Conservation (phyloP, 345 rosid genomes). For the Populus nigra region DNA sequence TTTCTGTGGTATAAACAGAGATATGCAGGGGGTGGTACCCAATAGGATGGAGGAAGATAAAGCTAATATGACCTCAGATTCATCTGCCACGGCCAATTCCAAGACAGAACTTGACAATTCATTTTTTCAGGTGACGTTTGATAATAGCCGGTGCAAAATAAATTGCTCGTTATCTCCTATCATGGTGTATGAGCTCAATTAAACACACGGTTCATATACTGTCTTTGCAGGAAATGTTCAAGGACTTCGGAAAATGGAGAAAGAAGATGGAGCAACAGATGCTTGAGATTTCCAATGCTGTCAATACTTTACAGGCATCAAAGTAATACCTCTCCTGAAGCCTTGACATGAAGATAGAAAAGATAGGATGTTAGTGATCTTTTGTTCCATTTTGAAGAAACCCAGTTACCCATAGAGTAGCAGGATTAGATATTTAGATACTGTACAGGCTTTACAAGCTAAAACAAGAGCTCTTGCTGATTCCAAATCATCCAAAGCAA, state of each 20-base stretch:
- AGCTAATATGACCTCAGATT: constrained; percentile 58
- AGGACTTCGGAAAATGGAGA: constrained; percentile 78
- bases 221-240: constrained; percentile 56
- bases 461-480: constrained; percentile 13
- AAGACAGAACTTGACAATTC: constrained; percentile 54
- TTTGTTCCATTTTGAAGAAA: neutral
- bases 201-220: neutral
- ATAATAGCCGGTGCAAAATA: neutral
- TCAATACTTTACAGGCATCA: constrained; percentile 49
- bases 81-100: constrained; percentile 52
- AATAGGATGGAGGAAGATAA: constrained; percentile 52
- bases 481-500: neutral
- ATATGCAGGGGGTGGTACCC: constrained; percentile 46
- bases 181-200: neutral
- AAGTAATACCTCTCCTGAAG: constrained; percentile 24
- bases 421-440: constrained; percentile 31
- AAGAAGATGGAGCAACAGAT: constrained; percentile 75
- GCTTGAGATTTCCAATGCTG: constrained; percentile 50
- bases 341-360: constrained; percentile 21
- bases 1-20: constrained; percentile 43
- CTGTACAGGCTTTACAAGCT: constrained; percentile 39
- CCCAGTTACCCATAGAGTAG: constrained; percentile 1
- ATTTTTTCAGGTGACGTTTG: constrained; percentile 55
- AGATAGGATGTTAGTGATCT: constrained; percentile 13
- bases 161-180: neutral